A percentile compares a stretch with the other conserved stretches of the same genome.
Evolutionary conservation across 768 basidiomycete species (phyloP).

Genomic region (Lentinula sp.): DNA sequence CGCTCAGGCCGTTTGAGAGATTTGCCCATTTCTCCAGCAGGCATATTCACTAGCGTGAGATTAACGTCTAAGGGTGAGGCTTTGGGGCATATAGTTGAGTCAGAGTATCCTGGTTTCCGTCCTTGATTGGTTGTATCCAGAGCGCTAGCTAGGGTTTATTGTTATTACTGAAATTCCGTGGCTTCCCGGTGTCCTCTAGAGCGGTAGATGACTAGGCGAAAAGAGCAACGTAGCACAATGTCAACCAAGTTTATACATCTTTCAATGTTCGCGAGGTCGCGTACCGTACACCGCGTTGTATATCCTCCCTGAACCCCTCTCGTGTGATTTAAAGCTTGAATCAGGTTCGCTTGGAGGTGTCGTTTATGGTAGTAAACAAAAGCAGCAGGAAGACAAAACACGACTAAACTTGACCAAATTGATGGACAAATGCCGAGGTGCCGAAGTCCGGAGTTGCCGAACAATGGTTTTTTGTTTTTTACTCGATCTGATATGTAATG

Average conservation of each 20-base stretch:
- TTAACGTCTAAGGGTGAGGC: neutral
- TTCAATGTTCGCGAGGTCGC: neutral
- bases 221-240: neutral
- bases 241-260: neutral
- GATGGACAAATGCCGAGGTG: neutral
- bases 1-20: neutral
- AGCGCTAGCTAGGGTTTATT: conserved; percentile 1
- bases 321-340: neutral
- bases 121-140: neutral
- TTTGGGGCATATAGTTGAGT: neutral
- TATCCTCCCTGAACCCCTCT: neutral
- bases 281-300: neutral
- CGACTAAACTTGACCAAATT: neutral
- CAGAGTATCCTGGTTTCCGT: neutral
- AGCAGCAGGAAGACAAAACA: neutral
- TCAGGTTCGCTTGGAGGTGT: neutral
- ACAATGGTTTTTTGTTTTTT: too few species aligned
- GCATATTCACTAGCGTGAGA: neutral
- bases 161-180: neutral
- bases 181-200: neutral
- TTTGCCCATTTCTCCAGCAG: neutral
- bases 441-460: too few species aligned
- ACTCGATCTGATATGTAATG: too few species aligned
- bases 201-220: neutral
- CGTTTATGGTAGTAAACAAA: neutral